These are phyloP conservation scores for Ophiostoma ips DNA, from an alignment of 2,329 filamentous ascomycete species.

Conservation along the genomic window DNA sequence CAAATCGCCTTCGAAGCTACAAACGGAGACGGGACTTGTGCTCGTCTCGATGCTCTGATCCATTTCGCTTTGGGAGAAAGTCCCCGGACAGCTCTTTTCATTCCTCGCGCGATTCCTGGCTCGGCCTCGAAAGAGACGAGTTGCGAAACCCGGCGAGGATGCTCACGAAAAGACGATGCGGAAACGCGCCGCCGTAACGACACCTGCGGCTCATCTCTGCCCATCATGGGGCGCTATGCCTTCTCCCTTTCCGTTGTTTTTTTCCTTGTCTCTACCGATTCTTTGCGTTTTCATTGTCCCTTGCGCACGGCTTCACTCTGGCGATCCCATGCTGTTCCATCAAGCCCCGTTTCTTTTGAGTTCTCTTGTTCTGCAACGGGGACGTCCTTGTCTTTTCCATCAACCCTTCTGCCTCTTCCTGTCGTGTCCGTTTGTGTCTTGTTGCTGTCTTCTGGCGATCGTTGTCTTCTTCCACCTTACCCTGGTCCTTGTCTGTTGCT, in stretches of 20 bases:
- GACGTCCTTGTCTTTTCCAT: slow-evolving; percentile 4
- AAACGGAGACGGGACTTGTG: slow-evolving; percentile 52
- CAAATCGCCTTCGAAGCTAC: slow-evolving; percentile 99
- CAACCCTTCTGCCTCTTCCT: slow-evolving; percentile 4
- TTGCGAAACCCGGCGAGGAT: background rate
- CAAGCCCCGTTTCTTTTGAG: slow-evolving; percentile 7
- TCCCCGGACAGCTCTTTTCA: slow-evolving; percentile 70
- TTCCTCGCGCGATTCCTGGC: slow-evolving; percentile 18
- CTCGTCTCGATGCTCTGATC: slow-evolving; percentile 18
- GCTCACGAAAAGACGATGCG: slow-evolving; percentile 40
- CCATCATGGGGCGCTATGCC: slow-evolving; percentile 18
- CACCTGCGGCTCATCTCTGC: slow-evolving; percentile 75
- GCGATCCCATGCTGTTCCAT: slow-evolving; percentile 1
- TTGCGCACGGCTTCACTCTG: background rate
- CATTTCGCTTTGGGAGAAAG: slow-evolving; percentile 95
- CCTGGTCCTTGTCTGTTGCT: background rate
- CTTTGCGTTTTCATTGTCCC: slow-evolving; percentile 30
- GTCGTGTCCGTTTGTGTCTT: background rate
- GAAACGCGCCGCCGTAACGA: slow-evolving; percentile 99
- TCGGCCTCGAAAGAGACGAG: slow-evolving; percentile 14
- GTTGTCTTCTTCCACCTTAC: background rate
- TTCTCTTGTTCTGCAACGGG: slow-evolving; percentile 1
- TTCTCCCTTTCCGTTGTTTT: background rate
- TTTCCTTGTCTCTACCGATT: slow-evolving; percentile 11
- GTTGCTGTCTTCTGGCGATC: background rate